Conservation (phyloP, 164 flowering plant species). For the Akebia trifoliata region DNA sequence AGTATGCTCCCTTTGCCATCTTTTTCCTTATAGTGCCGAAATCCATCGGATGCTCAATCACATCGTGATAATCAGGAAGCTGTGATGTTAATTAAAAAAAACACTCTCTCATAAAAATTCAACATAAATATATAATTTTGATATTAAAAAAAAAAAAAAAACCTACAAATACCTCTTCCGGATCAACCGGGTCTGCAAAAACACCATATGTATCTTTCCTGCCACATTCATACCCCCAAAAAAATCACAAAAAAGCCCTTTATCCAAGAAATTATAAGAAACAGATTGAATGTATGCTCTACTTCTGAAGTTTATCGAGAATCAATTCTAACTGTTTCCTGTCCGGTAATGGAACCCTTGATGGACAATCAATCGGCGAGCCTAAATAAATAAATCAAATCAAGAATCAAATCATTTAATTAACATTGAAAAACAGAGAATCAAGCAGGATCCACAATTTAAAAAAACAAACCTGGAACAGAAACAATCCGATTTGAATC, state of each 20-base stretch:
- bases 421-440: conserved; percentile 2
- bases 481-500: conserved; percentile 26
- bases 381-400: conserved; percentile 29
- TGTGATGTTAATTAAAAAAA: conserved; percentile 33
- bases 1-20: conserved; percentile 61
- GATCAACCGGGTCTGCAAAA: conserved; percentile 93
- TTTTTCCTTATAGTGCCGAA: conserved; percentile 89
- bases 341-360: conserved; percentile 59
- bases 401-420: not conserved
- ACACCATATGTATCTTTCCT: conserved; percentile 97
- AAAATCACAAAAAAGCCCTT: not conserved
- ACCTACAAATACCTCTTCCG: conserved; percentile 67
- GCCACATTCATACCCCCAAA: conserved; percentile 24
- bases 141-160: not conserved
- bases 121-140: not conserved
- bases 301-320: conserved; percentile 94
- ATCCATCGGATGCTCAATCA: conserved; percentile 92
- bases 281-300: conserved; percentile 12
- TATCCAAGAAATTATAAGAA: not conserved
- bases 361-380: conserved; percentile 27
- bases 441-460: conserved; percentile 5
- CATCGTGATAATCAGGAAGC: conserved; percentile 95
- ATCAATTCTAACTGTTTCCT: conserved; percentile 69
- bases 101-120: not conserved
- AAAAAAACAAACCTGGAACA: conserved; percentile 38